Conservation (phyloP, 2,329 filamentous ascomycete species). For the Cercospora janseana region DNA sequence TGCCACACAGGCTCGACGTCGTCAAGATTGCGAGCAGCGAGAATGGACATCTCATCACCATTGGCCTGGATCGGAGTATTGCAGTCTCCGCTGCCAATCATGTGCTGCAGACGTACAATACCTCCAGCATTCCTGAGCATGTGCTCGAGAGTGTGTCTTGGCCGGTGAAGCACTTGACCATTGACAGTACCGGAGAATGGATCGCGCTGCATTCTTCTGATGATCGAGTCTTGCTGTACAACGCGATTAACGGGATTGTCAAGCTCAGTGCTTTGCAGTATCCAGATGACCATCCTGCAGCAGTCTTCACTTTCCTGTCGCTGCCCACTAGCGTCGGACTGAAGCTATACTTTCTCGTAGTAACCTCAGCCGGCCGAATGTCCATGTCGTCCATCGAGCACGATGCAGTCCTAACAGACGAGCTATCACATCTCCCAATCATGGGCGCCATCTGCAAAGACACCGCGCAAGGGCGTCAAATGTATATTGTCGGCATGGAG, state of each 20-base stretch:
- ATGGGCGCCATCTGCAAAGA: slow-evolving; percentile 31
- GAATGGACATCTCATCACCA: slow-evolving; percentile 65
- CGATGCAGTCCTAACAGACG: slow-evolving; percentile 27
- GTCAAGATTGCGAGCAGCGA: slow-evolving; percentile 62
- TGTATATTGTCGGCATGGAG: slow-evolving; percentile 31
- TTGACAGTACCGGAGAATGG: slow-evolving; percentile 64
- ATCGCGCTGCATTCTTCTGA: slow-evolving; percentile 63
- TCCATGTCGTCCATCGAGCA: slow-evolving; percentile 56
- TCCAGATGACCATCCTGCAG: slow-evolving; percentile 57
- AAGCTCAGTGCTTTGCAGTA: slow-evolving; percentile 56
- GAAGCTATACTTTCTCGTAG: slow-evolving; percentile 53
- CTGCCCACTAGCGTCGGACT: slow-evolving; percentile 35
- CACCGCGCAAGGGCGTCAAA: slow-evolving; percentile 17
- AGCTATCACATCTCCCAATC: slow-evolving; percentile 28
- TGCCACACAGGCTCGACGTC: slow-evolving; percentile 68
- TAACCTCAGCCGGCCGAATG: slow-evolving; percentile 64
- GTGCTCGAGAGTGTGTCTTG: slow-evolving; percentile 29
- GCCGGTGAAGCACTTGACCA: slow-evolving; percentile 55
- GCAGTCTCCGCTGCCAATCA: slow-evolving; percentile 34
- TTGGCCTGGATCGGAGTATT: slow-evolving; percentile 68
- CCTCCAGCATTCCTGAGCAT: slow-evolving; percentile 22
- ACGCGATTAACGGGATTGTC: slow-evolving; percentile 57
- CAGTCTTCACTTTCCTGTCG: slow-evolving; percentile 63
- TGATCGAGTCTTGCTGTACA: slow-evolving; percentile 62
- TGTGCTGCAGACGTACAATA: slow-evolving; percentile 23